Percentiles rank a stretch among this genome's conserved stretches.
Evolutionary conservation across 495 filamentous ascomycete species (phyloP).

Genomic region (Chaetomium cochliodes): DNA sequence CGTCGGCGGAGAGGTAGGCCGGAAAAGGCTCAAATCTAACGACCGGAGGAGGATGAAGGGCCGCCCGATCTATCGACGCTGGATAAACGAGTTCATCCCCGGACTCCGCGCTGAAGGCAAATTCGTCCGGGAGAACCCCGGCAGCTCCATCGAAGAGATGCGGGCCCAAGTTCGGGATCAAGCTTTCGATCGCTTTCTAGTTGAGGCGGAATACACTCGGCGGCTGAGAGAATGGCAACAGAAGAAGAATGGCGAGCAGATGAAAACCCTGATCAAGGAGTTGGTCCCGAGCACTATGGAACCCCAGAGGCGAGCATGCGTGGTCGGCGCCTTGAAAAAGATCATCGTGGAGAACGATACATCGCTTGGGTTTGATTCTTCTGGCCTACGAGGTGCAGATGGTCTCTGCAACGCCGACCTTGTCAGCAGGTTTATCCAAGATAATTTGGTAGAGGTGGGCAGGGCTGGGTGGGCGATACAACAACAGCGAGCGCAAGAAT

Average conservation of each 20-base stretch:
- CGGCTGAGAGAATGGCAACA: constrained; percentile 33
- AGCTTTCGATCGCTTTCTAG: constrained; percentile 39
- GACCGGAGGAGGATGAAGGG: constrained; percentile 49
- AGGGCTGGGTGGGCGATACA: constrained; percentile 35
- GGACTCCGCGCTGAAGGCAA: constrained; percentile 36
- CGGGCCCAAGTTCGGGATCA: constrained; percentile 37
- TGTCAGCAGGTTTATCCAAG: constrained; percentile 38
- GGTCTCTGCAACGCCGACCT: constrained; percentile 42
- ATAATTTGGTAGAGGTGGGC: constrained; percentile 38
- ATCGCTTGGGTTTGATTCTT: constrained; percentile 31
- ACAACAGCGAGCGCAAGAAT: constrained; percentile 25
- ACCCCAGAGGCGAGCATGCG: constrained; percentile 22
- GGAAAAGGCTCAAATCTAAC: constrained; percentile 49
- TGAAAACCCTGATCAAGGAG: constrained; percentile 41
- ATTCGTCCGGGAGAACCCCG: constrained; percentile 21
- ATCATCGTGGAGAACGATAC: constrained; percentile 41
- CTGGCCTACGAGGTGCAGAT: constrained; percentile 28
- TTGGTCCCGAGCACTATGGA: constrained; percentile 29
- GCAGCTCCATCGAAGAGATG: constrained; percentile 11
- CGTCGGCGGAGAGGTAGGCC: constrained; percentile 34
- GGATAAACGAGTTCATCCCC: constrained; percentile 57
- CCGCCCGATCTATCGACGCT: constrained; percentile 50
- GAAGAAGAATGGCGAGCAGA: constrained; percentile 28
- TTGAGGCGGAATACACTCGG: constrained; percentile 29
- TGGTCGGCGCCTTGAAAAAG: constrained; percentile 37